Percentiles rank a stretch among this genome's conserved stretches.
phyloP scores from a whole-genome alignment of 2,329 filamentous ascomycete genomes.

The Conoideocrella luteorostrata region DNA sequence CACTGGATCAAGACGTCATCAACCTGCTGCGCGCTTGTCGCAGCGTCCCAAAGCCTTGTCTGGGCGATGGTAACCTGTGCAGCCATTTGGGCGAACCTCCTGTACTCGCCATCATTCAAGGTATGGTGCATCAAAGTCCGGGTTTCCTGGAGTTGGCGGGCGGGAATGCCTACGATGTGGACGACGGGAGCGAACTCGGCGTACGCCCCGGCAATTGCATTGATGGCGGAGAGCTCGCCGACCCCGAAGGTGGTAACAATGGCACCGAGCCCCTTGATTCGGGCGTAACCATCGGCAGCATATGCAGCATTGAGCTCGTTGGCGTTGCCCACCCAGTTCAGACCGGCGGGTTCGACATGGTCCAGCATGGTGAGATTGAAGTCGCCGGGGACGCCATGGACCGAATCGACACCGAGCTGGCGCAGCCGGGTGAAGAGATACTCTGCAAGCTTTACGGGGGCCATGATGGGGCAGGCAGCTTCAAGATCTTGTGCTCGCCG shows the following conservation, averaged over 20 bases:
- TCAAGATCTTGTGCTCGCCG: no score
- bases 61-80: conserved; percentile 43
- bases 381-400: conserved; percentile 45
- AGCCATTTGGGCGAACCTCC: conserved; percentile 43
- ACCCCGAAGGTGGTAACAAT: conserved; percentile 56
- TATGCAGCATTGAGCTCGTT: conserved; percentile 55
- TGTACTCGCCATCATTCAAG: conserved; percentile 48
- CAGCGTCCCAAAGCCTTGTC: conserved; percentile 34
- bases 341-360: conserved; percentile 27
- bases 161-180: conserved; percentile 51
- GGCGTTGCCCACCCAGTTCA: conserved; percentile 43
- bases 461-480: background rate
- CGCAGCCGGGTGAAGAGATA: conserved; percentile 55
- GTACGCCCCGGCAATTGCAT: conserved; percentile 52
- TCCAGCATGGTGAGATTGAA: conserved; percentile 33
- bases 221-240: conserved; percentile 50
- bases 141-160: conserved; percentile 33
- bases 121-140: conserved; percentile 46
- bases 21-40: conserved; percentile 41
- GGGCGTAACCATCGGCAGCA: conserved; percentile 51
- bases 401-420: conserved; percentile 51
- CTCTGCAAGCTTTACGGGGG: conserved; percentile 13
- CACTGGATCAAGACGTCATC: conserved; percentile 26
- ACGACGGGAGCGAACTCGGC: conserved; percentile 50
- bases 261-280: conserved; percentile 43